Evolutionary conservation across 164 flowering plant species (phyloP).

Genomic region (Stephania yunnanensis): DNA sequence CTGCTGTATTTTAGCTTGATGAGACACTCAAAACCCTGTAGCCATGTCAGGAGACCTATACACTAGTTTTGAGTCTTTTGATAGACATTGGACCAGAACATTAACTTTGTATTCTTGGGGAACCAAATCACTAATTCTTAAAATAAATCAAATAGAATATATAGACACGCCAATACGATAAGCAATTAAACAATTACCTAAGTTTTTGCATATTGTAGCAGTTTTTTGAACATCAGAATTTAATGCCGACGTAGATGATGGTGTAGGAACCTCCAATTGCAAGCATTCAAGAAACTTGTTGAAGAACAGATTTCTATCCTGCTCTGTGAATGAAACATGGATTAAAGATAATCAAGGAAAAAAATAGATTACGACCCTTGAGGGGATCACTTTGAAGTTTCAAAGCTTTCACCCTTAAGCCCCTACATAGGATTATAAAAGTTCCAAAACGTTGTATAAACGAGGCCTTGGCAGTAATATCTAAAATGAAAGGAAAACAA

Average conservation of each 20-base stretch:
- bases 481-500: neutral
- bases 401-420: neutral
- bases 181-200: constrained; percentile 37
- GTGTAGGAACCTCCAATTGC: constrained; percentile 39
- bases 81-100: too few species aligned
- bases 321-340: constrained; percentile 47
- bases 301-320: constrained; percentile 80
- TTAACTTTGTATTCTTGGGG: too few species aligned
- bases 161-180: too few species aligned
- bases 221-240: constrained; percentile 39
- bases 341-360: constrained; percentile 3
- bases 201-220: constrained; percentile 47
- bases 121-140: too few species aligned
- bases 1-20: too few species aligned
- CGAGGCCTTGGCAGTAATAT: neutral
- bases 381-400: neutral
- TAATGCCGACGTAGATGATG: constrained; percentile 30
- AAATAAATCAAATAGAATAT: too few species aligned
- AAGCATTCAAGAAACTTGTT: constrained; percentile 61
- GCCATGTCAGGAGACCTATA: too few species aligned
- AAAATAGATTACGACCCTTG: neutral
- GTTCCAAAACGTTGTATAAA: neutral
- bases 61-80: too few species aligned
- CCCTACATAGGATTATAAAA: neutral
- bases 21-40: too few species aligned